Base-by-base conservation (phyloP, 2,329 filamentous ascomycete genomes). In the Pseudogymnoascus sp. region DNA sequence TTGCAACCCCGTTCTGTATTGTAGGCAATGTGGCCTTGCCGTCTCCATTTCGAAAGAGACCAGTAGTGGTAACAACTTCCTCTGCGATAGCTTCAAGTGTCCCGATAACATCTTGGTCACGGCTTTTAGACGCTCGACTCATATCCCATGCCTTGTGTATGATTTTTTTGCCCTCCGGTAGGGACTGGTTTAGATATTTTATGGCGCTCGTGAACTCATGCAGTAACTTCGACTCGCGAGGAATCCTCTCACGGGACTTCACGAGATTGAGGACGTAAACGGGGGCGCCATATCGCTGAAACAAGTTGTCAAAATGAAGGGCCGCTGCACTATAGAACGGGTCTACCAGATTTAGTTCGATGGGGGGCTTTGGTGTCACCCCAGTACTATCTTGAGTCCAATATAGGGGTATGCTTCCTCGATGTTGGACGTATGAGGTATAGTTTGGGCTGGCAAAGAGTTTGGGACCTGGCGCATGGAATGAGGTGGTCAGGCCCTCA, bases 331-430 rank as follows among this genome's bases (percentile, higher is more conserved):
- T 89, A 71, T 96, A 97, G 73, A 97, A 99, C 0, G 94, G 94
- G 73, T 99, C 94, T 18, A 95, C 84, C n/a, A 97, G 80, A 70
- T 95, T 97, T 41, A 99, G 78, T 71, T 97, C 90, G 67, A 99
- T 99, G 8, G 93, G 92, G 8, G 94, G 95, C 68, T 97, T 99
- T 0, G 95, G 95, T 1, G 91, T 92, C 1, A 99, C 94, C 1
- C 93, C 92, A 3, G 90, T 94, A 67, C 87, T 96, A 71, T 97
- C 94, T 72, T 99, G 94, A 0, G 91, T 95, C 95, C 95, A 99
- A 73, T 96, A 91, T 0, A 99, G 79, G 3, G 94, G 94, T 62
- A 99, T 99, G 67, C 94, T 97, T 25, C 95, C 95, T 66, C 94
- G 84, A 71, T 99, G 94, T 71, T 99, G 94, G 1, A 99, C 88